phyloP scores from a whole-genome alignment of 371 early-diverging fungal genomes.

The Actinomortierella ambigua region DNA sequence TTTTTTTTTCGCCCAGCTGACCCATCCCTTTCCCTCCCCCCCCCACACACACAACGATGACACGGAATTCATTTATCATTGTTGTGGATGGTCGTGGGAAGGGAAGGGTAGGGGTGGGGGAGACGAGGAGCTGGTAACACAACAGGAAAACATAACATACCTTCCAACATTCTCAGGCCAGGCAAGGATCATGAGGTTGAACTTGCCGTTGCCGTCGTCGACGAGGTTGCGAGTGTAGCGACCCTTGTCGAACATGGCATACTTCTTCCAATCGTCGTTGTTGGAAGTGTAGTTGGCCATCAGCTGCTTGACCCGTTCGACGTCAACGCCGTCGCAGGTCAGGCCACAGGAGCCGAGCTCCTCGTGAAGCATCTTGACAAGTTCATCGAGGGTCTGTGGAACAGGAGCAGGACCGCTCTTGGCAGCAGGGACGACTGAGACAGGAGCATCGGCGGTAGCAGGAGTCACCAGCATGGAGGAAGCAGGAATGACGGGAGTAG shows the following conservation, averaged over 20 bases:
- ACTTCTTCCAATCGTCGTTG: slow-evolving; percentile 75
- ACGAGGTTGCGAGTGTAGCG: slow-evolving; percentile 88
- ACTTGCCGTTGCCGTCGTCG: slow-evolving; percentile 93
- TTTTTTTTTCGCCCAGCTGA: not conserved
- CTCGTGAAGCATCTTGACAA: slow-evolving; percentile 50
- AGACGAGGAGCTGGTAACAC: not conserved
- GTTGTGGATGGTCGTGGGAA: too few species aligned
- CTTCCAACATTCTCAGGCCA: slow-evolving; percentile 84
- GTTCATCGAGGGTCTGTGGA: slow-evolving; percentile 51
- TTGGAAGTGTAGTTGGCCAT: slow-evolving; percentile 71
- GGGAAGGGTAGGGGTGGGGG: slow-evolving; percentile 1
- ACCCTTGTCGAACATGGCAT: slow-evolving; percentile 78
- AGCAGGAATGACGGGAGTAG: too few species aligned
- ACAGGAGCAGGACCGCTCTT: slow-evolving; percentile 22
- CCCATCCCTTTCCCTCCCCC: too few species aligned
- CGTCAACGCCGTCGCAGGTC: slow-evolving; percentile 65
- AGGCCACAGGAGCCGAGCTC: slow-evolving; percentile 59
- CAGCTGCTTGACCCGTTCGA: slow-evolving; percentile 59
- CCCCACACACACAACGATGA: too few species aligned
- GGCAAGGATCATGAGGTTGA: slow-evolving; percentile 90
- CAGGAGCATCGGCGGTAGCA: not conserved
- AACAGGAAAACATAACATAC: slow-evolving; percentile 40
- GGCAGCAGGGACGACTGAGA: too few species aligned
- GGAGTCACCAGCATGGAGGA: too few species aligned
- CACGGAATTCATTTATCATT: not conserved